These are phyloP conservation scores for Leptographium radiaticola DNA, from an alignment of 2,329 filamentous ascomycete genomes.

Conservation along the genomic window DNA sequence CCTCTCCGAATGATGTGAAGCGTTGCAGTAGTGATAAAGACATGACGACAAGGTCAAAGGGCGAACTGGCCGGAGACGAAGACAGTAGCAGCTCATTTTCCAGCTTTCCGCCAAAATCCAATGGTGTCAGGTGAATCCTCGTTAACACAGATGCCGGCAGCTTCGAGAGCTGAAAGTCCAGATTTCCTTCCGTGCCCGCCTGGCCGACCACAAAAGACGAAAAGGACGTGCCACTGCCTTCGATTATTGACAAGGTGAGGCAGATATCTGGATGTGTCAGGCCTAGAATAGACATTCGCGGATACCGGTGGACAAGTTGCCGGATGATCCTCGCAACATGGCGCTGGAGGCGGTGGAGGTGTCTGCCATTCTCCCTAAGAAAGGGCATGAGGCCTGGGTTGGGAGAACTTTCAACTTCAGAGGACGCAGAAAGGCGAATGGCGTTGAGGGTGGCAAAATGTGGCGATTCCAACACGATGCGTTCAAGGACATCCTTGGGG, in stretches of 20 bases:
- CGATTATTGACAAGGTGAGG: constrained; percentile 19
- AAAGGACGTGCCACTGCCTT: constrained; percentile 19
- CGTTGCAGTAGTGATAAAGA: constrained; percentile 12
- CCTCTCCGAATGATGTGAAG: neutral
- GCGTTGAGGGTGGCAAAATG: constrained; percentile 15
- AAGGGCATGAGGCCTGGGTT: constrained; percentile 12
- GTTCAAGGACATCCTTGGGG: neutral
- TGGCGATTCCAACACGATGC: neutral
- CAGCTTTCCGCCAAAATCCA: neutral
- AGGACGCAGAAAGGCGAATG: constrained; percentile 10
- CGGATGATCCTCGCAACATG: constrained; percentile 21
- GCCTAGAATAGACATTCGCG: constrained; percentile 25
- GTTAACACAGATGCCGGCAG: neutral
- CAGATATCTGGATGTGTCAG: constrained; percentile 19
- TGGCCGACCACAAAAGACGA: constrained; percentile 17
- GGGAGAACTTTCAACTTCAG: constrained; percentile 8
- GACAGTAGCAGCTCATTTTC: neutral
- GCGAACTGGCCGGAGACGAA: neutral
- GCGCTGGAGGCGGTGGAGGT: constrained; percentile 17
- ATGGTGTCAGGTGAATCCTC: neutral
- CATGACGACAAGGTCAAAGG: constrained; percentile 16
- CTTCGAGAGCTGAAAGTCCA: constrained; percentile 9
- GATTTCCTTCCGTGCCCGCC: constrained; percentile 8
- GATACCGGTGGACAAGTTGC: constrained; percentile 26
- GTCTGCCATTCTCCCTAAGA: constrained; percentile 19